A percentile compares a stretch with the other conserved stretches of the same genome.
phyloP scores from a whole-genome alignment of 495 filamentous ascomycete genomes.

The Penicillium verhagenii region DNA sequence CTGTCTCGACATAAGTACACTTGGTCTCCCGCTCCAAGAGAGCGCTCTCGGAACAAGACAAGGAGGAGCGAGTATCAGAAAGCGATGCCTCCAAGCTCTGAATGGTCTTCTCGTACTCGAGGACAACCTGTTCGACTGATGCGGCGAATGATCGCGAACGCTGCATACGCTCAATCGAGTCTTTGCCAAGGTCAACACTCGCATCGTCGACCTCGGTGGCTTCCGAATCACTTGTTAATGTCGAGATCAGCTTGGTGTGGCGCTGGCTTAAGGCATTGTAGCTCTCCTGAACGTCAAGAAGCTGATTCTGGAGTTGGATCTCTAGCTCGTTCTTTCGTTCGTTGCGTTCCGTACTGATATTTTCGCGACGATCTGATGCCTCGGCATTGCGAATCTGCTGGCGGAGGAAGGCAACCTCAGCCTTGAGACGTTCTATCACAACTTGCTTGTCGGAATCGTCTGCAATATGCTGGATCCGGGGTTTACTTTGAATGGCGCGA shows the following conservation, averaged over 20 bases:
- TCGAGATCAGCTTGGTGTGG: conserved; percentile 92
- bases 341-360: conserved; percentile 60
- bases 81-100: conserved; percentile 89
- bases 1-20: conserved; percentile 85
- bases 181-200: conserved; percentile 64
- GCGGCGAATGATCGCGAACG: conserved; percentile 92
- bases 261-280: conserved; percentile 87
- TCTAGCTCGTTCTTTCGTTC: conserved; percentile 85
- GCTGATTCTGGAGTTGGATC: conserved; percentile 87
- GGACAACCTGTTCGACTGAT: conserved; percentile 90
- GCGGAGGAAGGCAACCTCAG: conserved; percentile 89
- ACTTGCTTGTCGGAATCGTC: conserved; percentile 96
- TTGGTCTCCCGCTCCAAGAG: conserved; percentile 92
- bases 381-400: conserved; percentile 84
- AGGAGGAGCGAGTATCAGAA: conserved; percentile 79
- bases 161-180: conserved; percentile 84
- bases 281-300: conserved; percentile 91
- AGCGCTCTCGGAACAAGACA: conserved; percentile 79
- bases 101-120: conserved; percentile 99
- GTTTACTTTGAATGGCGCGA: conserved; percentile 95
- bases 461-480: conserved; percentile 83
- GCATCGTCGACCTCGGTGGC: conserved; percentile 57
- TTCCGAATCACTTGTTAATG: conserved; percentile 83
- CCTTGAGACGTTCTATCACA: conserved; percentile 88
- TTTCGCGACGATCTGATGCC: conserved; percentile 58